Base-by-base conservation (phyloP, 441 rosid species). In the Bruguiera hainesii region DNA sequence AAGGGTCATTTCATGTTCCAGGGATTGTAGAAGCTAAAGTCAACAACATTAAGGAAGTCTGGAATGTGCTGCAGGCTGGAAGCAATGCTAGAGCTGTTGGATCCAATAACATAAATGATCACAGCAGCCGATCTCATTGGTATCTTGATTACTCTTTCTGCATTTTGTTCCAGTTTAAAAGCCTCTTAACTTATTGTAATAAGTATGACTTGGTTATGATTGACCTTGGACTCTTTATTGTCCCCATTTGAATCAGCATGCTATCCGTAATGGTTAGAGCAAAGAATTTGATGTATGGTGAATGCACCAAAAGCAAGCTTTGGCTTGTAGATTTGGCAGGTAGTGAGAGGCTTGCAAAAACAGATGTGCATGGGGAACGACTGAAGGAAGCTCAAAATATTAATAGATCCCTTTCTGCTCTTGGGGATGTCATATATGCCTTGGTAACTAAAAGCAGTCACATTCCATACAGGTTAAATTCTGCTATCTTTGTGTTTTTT, bases 301-400 rank as follows among this genome's bases (percentile, higher is more conserved):
- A 90, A 37, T 81, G 96, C 76, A 88, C 92, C 69, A 88, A 83
- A 77, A 93, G 98, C 89, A 90, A 86, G 73, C 96, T 90, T 59
- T 90, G 96, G 97, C 93, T 93, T 56, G 97, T 93, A 60, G 98
- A 93, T 81, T 87, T 93, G 80, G 98, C 98, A 0, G 97, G 97
- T 66, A 90, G 98, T 75, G 98, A 92, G 73, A 84, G 97, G 75
- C 83, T 92, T 59, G 86, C 86, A 19, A 92, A 85, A 83, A 88
- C 96, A 55, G 98, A 89, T 25, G 93, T 68, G 8, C 93, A 88
- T 73, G 96, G 97, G 60, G 98, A 92, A 62, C 75, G 97, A 65
- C 96, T 90, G 46, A 92, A 92, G 76, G 98, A 90, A 78, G 96
- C 98, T 65, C 98, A 90, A 72, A 83, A 84, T 72, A 92, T 90